These are phyloP conservation scores for Coniella lustricola DNA, from an alignment of 2,329 filamentous ascomycete genomes.

Conservation along the genomic window DNA sequence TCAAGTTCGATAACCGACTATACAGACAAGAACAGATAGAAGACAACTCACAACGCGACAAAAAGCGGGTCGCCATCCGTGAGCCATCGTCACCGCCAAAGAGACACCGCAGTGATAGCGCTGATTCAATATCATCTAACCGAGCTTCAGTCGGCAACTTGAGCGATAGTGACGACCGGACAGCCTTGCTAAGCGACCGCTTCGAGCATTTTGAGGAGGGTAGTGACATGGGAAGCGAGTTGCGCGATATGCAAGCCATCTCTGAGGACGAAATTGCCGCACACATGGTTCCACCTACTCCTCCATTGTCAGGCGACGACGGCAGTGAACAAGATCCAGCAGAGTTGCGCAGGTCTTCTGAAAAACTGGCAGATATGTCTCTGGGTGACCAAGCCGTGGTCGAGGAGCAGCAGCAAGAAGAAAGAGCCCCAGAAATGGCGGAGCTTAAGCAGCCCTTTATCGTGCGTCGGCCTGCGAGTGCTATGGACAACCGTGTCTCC, in stretches of 20 bases:
- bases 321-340: slow-evolving; percentile 6
- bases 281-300: slow-evolving; percentile 7
- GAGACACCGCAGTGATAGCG: slow-evolving; percentile 12
- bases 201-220: slow-evolving; percentile 7
- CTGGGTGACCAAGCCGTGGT: slow-evolving; percentile 1
- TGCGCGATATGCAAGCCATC: slow-evolving; percentile 7
- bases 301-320: slow-evolving; percentile 9
- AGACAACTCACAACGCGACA: slow-evolving; percentile 21
- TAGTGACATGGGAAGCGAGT: slow-evolving; percentile 10
- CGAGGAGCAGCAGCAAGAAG: background rate
- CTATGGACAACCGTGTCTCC: slow-evolving; percentile 10
- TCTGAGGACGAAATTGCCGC: slow-evolving; percentile 8
- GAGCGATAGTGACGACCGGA: slow-evolving; percentile 12
- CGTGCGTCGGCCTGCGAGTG: slow-evolving; percentile 12
- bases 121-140: slow-evolving; percentile 14
- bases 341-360: slow-evolving; percentile 8
- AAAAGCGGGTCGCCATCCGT: slow-evolving; percentile 19
- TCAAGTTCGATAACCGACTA: slow-evolving; percentile 28
- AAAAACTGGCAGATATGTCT: slow-evolving; percentile 12
- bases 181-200: slow-evolving; percentile 8
- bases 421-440: slow-evolving; percentile 14
- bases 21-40: slow-evolving; percentile 27
- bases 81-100: slow-evolving; percentile 8
- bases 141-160: slow-evolving; percentile 14
- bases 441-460: slow-evolving; percentile 13